Evolutionary conservation across 2,329 filamentous ascomycete genomes (phyloP), one percentile per base, ranked within the genome.

Genomic region (Apiospora hydei): DNA sequence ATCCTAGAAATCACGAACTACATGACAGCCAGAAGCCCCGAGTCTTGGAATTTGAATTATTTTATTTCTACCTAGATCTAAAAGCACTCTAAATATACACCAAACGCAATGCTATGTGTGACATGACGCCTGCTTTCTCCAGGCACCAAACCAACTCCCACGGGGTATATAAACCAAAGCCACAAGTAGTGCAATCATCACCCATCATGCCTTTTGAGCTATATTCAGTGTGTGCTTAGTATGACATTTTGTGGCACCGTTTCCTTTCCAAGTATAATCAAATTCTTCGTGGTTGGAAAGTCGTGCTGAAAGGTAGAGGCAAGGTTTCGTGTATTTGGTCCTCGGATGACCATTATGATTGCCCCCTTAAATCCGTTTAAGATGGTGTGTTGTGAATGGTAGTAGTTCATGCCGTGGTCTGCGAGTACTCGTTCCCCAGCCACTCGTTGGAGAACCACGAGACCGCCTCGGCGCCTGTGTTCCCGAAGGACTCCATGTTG

Each of bases 401-500:
- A 14, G n/a, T 26, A 14, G 49, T 13, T 68, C 13, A 68, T 21
- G 66, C 66, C 13, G 41, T 68, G 6, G 66, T 47, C 66, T 68
- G 66, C 11, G 66, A 68, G 44, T 68, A 68, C 13, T 68, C 66
- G 14, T 44, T 44, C 13, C 66, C 66, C 18, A 68, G 66, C 66
- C 66, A 68, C 18, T 68, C 66, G 67, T 78, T 78, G 3, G 79
- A 80, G 26, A 80, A 78, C 80, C 80, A 81, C 5, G 78, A 77
- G 14, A 76, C 74, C 0, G 79, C 78, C 24, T 81, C 80, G 0
- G 80, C 74, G 1, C 80, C 79, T 0, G 76, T 80, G 72, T 78
- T 80, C 1, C 84, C 84, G 75, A 86, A 85, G 0, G 83, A 81
- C 24, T 84, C 85, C 41, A 84, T 81, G 26, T 85, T 85, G 30